A percentile compares a stretch with the other conserved stretches of the same genome.
phyloP scores from a whole-genome alignment of 2,329 filamentous ascomycete species.

The Aspergillus transmontanensis region DNA sequence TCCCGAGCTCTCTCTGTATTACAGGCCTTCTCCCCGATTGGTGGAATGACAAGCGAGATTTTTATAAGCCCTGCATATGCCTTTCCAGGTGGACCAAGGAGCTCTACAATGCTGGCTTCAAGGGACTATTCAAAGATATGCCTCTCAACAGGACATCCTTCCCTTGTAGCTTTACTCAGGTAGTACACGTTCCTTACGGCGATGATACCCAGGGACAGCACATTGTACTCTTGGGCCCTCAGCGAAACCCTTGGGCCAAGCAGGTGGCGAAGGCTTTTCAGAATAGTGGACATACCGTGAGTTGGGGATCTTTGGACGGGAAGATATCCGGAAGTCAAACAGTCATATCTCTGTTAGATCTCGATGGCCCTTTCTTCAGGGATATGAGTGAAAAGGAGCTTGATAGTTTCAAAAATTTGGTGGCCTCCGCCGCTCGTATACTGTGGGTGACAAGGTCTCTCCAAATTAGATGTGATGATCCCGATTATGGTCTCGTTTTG shows the following conservation, averaged over 20 bases:
- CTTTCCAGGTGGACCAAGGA: background rate
- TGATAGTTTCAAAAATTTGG: background rate
- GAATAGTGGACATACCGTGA: background rate
- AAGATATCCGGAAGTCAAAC: background rate
- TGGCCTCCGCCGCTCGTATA: background rate
- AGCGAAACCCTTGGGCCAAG: background rate
- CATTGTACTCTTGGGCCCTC: background rate
- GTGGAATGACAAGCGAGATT: background rate
- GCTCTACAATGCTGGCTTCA: background rate
- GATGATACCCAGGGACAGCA: background rate
- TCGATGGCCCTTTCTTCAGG: background rate
- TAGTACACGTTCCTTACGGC: background rate
- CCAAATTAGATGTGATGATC: slow-evolving; percentile 8
- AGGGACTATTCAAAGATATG: background rate
- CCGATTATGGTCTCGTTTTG: slow-evolving; percentile 24
- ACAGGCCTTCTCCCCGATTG: background rate
- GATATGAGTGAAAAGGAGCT: background rate
- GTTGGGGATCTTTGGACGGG: background rate
- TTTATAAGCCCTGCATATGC: background rate
- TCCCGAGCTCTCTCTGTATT: background rate
- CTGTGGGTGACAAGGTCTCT: slow-evolving; percentile 10
- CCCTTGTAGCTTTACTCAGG: background rate
- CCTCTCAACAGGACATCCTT: background rate
- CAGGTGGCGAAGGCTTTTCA: background rate
- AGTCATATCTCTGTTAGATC: slow-evolving; percentile 12